A percentile compares a stretch with the other conserved stretches of the same genome.
These are phyloP conservation scores for Hygrocybe punicea DNA, from an alignment of 768 basidiomycete genomes.

Conservation along the genomic window DNA sequence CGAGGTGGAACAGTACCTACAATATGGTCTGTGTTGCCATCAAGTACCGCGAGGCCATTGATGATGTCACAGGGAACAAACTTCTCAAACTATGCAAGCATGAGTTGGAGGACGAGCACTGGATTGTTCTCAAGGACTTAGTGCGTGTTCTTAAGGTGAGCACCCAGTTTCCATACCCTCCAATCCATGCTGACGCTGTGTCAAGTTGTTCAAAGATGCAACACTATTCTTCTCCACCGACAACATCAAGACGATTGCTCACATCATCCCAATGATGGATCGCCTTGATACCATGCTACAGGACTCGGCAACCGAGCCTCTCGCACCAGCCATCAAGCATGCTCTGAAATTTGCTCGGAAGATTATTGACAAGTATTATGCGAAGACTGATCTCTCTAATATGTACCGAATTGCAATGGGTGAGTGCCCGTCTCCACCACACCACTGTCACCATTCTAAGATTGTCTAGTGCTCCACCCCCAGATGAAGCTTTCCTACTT, in stretches of 20 bases:
- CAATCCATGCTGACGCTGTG: background rate
- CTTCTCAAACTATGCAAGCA: conserved; percentile 12
- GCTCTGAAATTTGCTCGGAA: conserved; percentile 24
- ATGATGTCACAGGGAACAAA: conserved; percentile 16
- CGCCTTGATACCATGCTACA: conserved; percentile 23
- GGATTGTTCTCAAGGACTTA: conserved; percentile 24
- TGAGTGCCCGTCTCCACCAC: conserved; percentile 14
- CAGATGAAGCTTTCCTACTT: conserved; percentile 30
- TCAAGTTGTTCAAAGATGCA: conserved; percentile 6
- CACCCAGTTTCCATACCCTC: background rate
- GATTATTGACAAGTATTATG: conserved; percentile 34
- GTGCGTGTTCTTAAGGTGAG: conserved; percentile 13
- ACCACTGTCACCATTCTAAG: background rate
- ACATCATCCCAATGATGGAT: conserved; percentile 29
- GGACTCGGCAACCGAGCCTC: background rate
- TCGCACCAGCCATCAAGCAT: conserved; percentile 19
- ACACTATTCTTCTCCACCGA: conserved; percentile 5
- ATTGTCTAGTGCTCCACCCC: conserved; percentile 25
- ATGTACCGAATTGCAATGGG: conserved; percentile 37
- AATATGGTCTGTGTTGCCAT: background rate
- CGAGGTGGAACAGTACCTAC: too few relatives aligned
- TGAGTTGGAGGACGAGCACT: conserved; percentile 11
- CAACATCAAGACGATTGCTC: conserved; percentile 19
- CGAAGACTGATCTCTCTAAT: conserved; percentile 30
- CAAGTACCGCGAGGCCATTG: conserved; percentile 17